Evolutionary conservation across 2,329 filamentous ascomycete genomes (phyloP).

Genomic region (Penicillium griseofulvum): DNA sequence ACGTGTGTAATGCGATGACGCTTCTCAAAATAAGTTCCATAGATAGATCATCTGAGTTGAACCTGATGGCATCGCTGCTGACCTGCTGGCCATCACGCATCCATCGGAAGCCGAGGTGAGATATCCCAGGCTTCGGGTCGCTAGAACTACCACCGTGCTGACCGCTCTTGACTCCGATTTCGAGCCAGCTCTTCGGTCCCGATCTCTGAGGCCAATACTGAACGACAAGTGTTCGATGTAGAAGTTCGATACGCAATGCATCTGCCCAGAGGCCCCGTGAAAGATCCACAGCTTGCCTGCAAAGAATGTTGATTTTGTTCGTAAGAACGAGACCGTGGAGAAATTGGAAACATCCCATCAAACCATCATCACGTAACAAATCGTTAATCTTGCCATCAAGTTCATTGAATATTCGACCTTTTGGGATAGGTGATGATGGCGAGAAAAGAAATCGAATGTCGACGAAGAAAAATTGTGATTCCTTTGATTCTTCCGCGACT

Average conservation of each 20-base stretch:
- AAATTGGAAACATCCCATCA: slow-evolving; percentile 78
- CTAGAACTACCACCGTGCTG: slow-evolving; percentile 9
- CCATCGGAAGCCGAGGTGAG: slow-evolving; percentile 62
- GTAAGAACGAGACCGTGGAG: slow-evolving; percentile 86
- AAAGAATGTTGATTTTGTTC: slow-evolving; percentile 81
- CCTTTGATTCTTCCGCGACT: slow-evolving; percentile 78
- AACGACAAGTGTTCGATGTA: slow-evolving; percentile 78
- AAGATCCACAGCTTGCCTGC: slow-evolving; percentile 71
- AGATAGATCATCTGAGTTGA: slow-evolving; percentile 68
- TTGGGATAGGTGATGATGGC: slow-evolving; percentile 64
- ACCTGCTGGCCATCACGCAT: slow-evolving; percentile 78
- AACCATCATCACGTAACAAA: slow-evolving; percentile 65
- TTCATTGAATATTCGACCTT: slow-evolving; percentile 60
- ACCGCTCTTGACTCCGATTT: slow-evolving; percentile 65
- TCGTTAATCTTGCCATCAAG: slow-evolving; percentile 73
- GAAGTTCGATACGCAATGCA: slow-evolving; percentile 70
- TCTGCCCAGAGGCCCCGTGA: slow-evolving; percentile 72
- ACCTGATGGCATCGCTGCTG: slow-evolving; percentile 61
- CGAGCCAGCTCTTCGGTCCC: slow-evolving; percentile 81
- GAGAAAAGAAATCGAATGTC: slow-evolving; percentile 82
- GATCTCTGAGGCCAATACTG: slow-evolving; percentile 82
- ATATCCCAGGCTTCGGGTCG: slow-evolving; percentile 17
- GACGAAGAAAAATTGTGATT: slow-evolving; percentile 88
- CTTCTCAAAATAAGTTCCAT: slow-evolving; percentile 70
- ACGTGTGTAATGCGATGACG: slow-evolving; percentile 72